phyloP scores from a whole-genome alignment of 1,284 basidiomycete genomes.

The Boletellus deceptivus region DNA sequence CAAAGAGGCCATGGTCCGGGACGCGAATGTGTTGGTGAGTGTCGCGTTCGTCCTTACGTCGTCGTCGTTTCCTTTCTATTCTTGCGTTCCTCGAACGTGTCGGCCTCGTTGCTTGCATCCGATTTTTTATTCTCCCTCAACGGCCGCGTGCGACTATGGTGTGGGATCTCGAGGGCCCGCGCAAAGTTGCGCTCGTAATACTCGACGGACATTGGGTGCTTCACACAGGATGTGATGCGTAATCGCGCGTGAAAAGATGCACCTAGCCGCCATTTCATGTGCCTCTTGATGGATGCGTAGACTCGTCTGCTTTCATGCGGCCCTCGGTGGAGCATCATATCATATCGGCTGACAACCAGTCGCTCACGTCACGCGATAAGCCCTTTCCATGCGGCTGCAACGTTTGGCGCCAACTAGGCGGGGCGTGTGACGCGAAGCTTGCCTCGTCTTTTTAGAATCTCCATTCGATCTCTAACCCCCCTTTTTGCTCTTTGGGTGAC shows the following conservation, averaged over 20 bases:
- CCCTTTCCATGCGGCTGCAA: too few species aligned
- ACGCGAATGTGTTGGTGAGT: conserved; percentile 84
- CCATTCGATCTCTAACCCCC: too few species aligned
- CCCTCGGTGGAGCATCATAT: too few species aligned
- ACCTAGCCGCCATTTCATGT: too few species aligned
- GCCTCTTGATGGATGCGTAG: too few species aligned
- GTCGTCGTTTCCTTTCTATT: not conserved
- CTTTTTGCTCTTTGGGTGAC: too few species aligned
- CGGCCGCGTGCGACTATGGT: too few species aligned
- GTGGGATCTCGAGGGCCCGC: not conserved
- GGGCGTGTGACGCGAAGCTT: too few species aligned
- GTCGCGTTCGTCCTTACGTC: not conserved
- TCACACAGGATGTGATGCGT: not conserved
- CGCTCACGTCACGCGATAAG: too few species aligned
- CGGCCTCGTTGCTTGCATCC: not conserved
- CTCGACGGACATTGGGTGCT: not conserved
- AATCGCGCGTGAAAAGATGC: not conserved
- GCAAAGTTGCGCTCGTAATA: not conserved
- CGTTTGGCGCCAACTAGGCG: too few species aligned
- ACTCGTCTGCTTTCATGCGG: not conserved
- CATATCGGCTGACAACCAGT: too few species aligned
- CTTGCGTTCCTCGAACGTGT: not conserved
- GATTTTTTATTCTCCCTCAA: not conserved
- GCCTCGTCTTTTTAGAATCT: too few species aligned
- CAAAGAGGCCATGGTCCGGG: conserved; percentile 57